These are phyloP conservation scores for Tolypocladium guangdongense DNA, from an alignment of 2,329 filamentous ascomycete species.

Conservation along the genomic window DNA sequence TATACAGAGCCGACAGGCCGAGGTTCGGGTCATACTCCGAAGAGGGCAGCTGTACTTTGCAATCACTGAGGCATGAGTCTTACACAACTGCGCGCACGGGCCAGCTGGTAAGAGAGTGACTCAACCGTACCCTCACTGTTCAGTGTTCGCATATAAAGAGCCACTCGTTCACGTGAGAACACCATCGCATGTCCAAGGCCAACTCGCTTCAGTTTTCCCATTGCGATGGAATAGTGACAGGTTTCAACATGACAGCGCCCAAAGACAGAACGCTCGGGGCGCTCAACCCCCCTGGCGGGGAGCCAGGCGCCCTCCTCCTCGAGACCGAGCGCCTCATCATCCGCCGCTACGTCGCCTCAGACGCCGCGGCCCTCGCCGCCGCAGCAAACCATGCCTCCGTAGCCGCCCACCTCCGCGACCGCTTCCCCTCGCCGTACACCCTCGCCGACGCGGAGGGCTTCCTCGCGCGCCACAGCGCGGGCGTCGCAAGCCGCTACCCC, in stretches of 20 bases:
- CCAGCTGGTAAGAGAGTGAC: neutral
- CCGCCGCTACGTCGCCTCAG: conserved; percentile 26
- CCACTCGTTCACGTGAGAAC: neutral
- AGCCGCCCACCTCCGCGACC: conserved; percentile 26
- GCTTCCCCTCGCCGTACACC: conserved; percentile 36
- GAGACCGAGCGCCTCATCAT: conserved; percentile 25
- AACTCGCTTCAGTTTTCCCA: neutral
- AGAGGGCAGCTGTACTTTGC: neutral
- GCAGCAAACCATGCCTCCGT: conserved; percentile 29
- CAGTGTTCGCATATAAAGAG: neutral
- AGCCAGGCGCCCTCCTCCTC: conserved; percentile 17
- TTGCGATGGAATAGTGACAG: neutral
- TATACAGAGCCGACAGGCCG: neutral
- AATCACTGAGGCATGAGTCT: neutral
- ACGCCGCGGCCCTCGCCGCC: conserved; percentile 22
- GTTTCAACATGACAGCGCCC: neutral
- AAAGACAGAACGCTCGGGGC: neutral
- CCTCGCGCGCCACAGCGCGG: conserved; percentile 13
- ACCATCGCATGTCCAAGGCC: neutral
- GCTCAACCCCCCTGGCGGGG: conserved; percentile 11
- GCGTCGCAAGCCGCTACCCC: conserved; percentile 11
- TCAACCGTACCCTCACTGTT: neutral
- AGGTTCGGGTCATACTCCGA: neutral
- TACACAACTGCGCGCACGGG: neutral
- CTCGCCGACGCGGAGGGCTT: conserved; percentile 26